These are phyloP conservation scores for Alternaria gansuensis DNA, from an alignment of 2,329 filamentous ascomycete species.

Conservation along the genomic window DNA sequence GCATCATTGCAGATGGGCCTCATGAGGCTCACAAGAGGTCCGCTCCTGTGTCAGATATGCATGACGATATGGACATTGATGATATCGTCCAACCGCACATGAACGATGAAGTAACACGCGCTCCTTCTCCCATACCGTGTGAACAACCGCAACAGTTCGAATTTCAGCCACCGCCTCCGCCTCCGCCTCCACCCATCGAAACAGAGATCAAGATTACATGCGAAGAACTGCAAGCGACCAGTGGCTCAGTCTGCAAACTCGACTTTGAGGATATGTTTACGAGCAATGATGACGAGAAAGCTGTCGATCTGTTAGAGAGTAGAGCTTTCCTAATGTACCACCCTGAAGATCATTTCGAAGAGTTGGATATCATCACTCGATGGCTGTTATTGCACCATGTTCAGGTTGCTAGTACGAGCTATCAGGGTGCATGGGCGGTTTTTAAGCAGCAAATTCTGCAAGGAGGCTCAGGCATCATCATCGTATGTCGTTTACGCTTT, in stretches of 20 bases:
- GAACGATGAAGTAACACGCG: neutral
- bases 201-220: slow-evolving; percentile 3
- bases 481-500: slow-evolving; percentile 29
- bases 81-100: neutral
- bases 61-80: neutral
- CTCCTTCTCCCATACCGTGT: neutral
- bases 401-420: slow-evolving; percentile 36
- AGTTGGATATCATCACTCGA: slow-evolving; percentile 43
- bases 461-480: slow-evolving; percentile 40
- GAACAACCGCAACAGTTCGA: neutral
- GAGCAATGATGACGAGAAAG: slow-evolving; percentile 17
- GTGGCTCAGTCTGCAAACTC: slow-evolving; percentile 31
- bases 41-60: neutral
- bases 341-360: slow-evolving; percentile 38
- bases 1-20: slow-evolving; percentile 20
- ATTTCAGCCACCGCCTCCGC: slow-evolving; percentile 1
- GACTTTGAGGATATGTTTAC: slow-evolving; percentile 40
- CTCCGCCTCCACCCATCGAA: slow-evolving; percentile 7
- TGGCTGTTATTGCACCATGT: slow-evolving; percentile 47
- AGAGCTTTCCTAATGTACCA: slow-evolving; percentile 44
- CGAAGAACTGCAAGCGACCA: slow-evolving; percentile 28
- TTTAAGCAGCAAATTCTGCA: slow-evolving; percentile 33
- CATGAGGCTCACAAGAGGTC: neutral
- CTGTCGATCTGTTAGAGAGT: slow-evolving; percentile 22
- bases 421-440: slow-evolving; percentile 38